phyloP scores from a whole-genome alignment of 2,329 filamentous ascomycete species.

The Aspergillus quadrilineatus region DNA sequence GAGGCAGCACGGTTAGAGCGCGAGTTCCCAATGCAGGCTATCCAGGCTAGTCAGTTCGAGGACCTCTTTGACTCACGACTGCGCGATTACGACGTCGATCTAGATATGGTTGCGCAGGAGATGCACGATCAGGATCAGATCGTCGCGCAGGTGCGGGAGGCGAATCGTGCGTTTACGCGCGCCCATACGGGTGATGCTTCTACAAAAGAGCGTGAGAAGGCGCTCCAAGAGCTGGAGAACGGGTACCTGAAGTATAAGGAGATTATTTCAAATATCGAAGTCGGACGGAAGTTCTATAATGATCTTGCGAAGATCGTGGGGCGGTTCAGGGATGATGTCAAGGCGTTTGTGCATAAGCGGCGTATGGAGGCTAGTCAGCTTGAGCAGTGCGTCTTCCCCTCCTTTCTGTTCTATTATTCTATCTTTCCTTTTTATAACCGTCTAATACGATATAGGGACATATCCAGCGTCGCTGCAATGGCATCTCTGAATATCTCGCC shows the following conservation, averaged over 20 bases:
- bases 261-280: conserved; percentile 86
- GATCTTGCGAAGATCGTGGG: conserved; percentile 85
- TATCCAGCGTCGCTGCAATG: conserved; percentile 57
- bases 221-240: conserved; percentile 82
- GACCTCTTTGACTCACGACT: conserved; percentile 82
- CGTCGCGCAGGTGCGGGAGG: conserved; percentile 66
- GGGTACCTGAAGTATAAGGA: conserved; percentile 97
- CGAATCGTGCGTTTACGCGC: conserved; percentile 74
- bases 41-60: conserved; percentile 89
- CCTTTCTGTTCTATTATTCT: conserved; percentile 3
- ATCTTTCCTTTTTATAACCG: background rate
- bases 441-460: conserved; percentile 44
- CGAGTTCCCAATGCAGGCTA: conserved; percentile 76
- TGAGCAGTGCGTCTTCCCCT: conserved; percentile 61
- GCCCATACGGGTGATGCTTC: conserved; percentile 68
- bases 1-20: conserved; percentile 85
- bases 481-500: conserved; percentile 53
- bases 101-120: conserved; percentile 69
- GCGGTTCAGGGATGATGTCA: conserved; percentile 77
- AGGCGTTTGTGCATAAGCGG: conserved; percentile 75
- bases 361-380: conserved; percentile 76
- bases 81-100: conserved; percentile 75
- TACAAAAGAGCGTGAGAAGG: conserved; percentile 74
- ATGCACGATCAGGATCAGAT: conserved; percentile 72
- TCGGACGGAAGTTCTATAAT: conserved; percentile 94